phyloP scores from a whole-genome alignment of 164 flowering plant genomes.

The Sextonia rubra region DNA sequence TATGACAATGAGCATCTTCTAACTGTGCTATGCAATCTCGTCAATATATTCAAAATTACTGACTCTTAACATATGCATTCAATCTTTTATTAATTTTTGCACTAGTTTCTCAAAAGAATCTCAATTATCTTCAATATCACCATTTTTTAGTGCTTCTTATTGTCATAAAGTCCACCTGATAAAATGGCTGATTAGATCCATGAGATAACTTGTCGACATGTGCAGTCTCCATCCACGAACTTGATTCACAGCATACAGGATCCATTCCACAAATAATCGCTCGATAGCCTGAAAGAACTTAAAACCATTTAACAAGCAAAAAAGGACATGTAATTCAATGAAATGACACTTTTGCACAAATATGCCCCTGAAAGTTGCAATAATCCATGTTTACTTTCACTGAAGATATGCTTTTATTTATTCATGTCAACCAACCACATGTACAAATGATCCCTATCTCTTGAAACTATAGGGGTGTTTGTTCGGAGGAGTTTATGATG shows the following conservation, averaged over 20 bases:
- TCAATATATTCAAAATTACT: neutral
- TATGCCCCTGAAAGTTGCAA: neutral
- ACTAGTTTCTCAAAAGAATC: neutral
- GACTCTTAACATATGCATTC: neutral
- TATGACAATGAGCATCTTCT: too few species aligned
- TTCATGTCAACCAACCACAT: neutral
- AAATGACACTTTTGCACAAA: neutral
- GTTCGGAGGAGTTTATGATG: too few species aligned
- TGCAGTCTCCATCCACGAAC: slow-evolving; percentile 86
- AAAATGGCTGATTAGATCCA: slow-evolving; percentile 87
- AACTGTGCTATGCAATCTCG: too few species aligned
- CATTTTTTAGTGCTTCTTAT: neutral
- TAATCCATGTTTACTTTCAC: neutral
- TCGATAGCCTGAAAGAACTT: slow-evolving; percentile 53
- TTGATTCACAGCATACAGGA: slow-evolving; percentile 89
- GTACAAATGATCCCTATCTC: too few species aligned
- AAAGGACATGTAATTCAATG: neutral
- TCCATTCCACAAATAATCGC: slow-evolving; percentile 98
- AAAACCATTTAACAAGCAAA: neutral
- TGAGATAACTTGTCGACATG: slow-evolving; percentile 62
- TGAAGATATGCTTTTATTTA: too few species aligned
- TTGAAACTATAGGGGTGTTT: too few species aligned
- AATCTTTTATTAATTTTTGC: neutral
- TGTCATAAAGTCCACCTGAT: slow-evolving; percentile 52
- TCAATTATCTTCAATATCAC: neutral